These are phyloP conservation scores for Pythium phragmitis DNA, from an alignment of 352 stramenopile genomes.

Conservation along the genomic window DNA sequence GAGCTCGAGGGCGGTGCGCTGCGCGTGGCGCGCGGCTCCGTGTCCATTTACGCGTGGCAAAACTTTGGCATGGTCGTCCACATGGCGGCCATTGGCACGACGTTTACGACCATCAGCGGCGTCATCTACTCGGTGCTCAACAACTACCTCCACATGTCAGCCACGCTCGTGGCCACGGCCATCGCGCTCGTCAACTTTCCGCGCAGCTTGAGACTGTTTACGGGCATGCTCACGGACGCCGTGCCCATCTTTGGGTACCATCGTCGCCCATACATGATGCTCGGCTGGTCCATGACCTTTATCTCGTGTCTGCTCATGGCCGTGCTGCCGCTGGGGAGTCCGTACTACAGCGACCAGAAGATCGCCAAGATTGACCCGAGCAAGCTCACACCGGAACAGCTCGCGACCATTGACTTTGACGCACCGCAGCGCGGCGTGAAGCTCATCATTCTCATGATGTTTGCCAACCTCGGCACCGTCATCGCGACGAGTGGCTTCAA, in stretches of 20 bases:
- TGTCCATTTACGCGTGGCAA: slow-evolving; percentile 29
- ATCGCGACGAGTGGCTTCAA: slow-evolving; percentile 42
- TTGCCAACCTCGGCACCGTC: slow-evolving; percentile 48
- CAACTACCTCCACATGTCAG: slow-evolving; percentile 39
- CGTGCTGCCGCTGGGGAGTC: slow-evolving; percentile 33
- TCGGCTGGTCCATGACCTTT: slow-evolving; percentile 35
- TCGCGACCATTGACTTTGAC: slow-evolving; percentile 39
- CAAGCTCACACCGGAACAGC: slow-evolving; percentile 35
- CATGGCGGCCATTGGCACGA: slow-evolving; percentile 24
- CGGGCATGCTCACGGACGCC: slow-evolving; percentile 40
- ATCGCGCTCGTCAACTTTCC: slow-evolving; percentile 32
- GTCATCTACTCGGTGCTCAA: slow-evolving; percentile 39
- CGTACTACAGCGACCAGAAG: slow-evolving; percentile 55
- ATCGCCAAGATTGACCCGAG: slow-evolving; percentile 30
- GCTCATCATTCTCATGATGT: slow-evolving; percentile 57
- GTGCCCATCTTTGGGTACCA: slow-evolving; percentile 44
- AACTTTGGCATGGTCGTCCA: slow-evolving; percentile 38
- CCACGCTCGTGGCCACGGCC: slow-evolving; percentile 28
- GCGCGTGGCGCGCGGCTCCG: slow-evolving; percentile 21
- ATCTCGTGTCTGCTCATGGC: slow-evolving; percentile 40
- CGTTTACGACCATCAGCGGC: slow-evolving; percentile 24
- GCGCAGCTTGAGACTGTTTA: slow-evolving; percentile 39
- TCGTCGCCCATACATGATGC: slow-evolving; percentile 44
- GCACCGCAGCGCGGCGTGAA: slow-evolving; percentile 39
- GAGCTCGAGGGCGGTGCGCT: slow-evolving; percentile 22